Percentiles rank a stretch among this genome's conserved stretches.
Evolutionary conservation across 2,329 filamentous ascomycete species (phyloP).

Genomic region (Phyllosticta citribraziliensis): DNA sequence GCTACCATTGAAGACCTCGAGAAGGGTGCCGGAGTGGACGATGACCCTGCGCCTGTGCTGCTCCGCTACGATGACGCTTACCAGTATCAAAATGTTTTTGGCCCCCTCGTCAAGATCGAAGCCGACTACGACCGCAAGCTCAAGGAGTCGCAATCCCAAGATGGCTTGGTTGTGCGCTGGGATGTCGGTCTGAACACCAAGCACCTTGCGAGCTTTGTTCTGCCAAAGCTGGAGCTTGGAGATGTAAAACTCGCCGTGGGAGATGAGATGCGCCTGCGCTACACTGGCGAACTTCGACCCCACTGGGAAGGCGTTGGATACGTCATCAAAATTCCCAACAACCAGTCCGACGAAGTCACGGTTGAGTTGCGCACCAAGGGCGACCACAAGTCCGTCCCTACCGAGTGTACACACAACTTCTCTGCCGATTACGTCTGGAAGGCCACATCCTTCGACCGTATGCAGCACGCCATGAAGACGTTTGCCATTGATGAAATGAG

Average conservation of each 20-base stretch:
- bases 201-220: constrained; percentile 86
- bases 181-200: constrained; percentile 95
- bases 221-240: constrained; percentile 93
- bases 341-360: constrained; percentile 94
- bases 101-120: constrained; percentile 95
- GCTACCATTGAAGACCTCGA: constrained; percentile 88
- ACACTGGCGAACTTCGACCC: constrained; percentile 84
- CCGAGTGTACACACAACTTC: constrained; percentile 94
- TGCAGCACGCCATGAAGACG: constrained; percentile 99
- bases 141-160: constrained; percentile 95
- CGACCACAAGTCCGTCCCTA: constrained; percentile 92
- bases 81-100: constrained; percentile 98
- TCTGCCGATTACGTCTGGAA: constrained; percentile 99
- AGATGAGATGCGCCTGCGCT: constrained; percentile 95
- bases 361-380: constrained; percentile 89
- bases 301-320: constrained; percentile 98
- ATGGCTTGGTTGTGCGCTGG: constrained; percentile 90
- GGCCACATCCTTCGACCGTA: constrained; percentile 95
- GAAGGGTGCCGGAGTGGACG: constrained; percentile 82
- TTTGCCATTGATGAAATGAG: constrained; percentile 98
- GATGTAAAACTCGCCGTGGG: constrained; percentile 97
- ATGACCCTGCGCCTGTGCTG: constrained; percentile 86
- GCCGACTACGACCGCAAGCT: constrained; percentile 98
- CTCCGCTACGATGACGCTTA: constrained; percentile 94
- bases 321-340: constrained; percentile 98